Evolutionary conservation across 305 asterid genomes (phyloP), one percentile per base, ranked within the genome.

Genomic region (Rubia tinctorum): DNA sequence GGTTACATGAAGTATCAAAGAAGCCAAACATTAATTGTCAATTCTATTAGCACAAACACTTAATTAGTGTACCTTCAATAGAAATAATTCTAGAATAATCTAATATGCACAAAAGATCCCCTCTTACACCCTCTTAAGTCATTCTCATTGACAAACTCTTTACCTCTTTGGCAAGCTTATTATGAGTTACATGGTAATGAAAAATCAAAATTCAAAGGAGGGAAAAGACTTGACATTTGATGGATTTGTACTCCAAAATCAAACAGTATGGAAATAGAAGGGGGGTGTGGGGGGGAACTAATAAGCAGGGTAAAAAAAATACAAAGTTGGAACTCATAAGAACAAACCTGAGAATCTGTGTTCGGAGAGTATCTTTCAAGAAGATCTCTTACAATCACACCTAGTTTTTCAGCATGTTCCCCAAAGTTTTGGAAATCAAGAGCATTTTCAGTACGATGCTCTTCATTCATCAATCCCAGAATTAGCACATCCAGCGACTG

Each of bases 291-390:
- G 34, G 1, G 34, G 34, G 34, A 30, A 11, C 68, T 44, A 7
- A 67, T 75, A 30, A 37, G 61, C 18, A 11, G 39, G 61, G 80
- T 60, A 58, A 37, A 14, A 39, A 40, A 55, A 23, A 18, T 25
- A 66, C 75, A 58, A 79, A 47, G 71, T 59, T 11, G 34, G 47
- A 68, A 84, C 40, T 71, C 59, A 45, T 68, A 69, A 61, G 69
- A 56, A 42, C 68, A 51, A 77, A 88, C 96, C 90, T 86, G 81
- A 76, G 79, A 65, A 49, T 76, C 76, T 71, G 58, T 78, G 30
- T 44, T 77, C 34, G 61, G 66, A 75, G 77, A 73, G 83, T 78
- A 69, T 42, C 73, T 79, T 63, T 83, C 77, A 76, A 76, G 82
- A 64, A 78, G 78, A 47, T 81, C 77, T 80, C 81, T 80, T 75